phyloP scores from a whole-genome alignment of 345 rosid species.

The Lepidium aucheri region DNA sequence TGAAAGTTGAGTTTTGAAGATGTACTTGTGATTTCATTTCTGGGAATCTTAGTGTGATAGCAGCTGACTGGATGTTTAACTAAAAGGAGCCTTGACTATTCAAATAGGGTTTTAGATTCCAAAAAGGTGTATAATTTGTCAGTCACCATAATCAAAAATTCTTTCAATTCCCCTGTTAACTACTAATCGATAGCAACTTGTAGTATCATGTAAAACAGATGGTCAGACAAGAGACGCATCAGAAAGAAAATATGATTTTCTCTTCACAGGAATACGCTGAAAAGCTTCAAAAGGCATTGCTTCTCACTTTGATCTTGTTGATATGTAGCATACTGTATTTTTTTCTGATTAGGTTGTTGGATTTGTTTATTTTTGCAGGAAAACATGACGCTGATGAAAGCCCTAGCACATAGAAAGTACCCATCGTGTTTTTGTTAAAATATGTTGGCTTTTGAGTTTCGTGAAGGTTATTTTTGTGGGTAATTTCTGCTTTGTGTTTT shows the following conservation, averaged over 20 bases:
- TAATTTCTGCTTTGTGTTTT: background rate
- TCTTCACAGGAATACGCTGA: constrained; percentile 32
- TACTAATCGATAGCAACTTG: constrained; percentile 30
- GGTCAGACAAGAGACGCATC: constrained; percentile 26
- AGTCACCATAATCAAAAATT: background rate
- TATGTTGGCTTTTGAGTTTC: constrained; percentile 9
- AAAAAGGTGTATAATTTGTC: background rate
- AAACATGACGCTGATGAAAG: constrained; percentile 44
- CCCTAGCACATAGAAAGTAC: constrained; percentile 51
- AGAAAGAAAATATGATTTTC: constrained; percentile 14
- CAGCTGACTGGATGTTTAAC: background rate
- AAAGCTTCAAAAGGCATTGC: constrained; percentile 45
- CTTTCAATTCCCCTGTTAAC: background rate
- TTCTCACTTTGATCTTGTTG: background rate
- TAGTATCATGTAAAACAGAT: constrained; percentile 22
- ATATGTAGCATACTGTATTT: background rate
- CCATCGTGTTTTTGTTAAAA: background rate
- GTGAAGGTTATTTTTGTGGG: background rate
- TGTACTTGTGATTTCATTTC: background rate
- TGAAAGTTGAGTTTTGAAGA: background rate
- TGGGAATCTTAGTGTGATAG: background rate
- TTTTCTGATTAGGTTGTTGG: constrained; percentile 1
- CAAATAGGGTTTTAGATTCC: background rate
- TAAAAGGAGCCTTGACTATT: background rate
- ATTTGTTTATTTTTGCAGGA: constrained; percentile 36